Evolutionary conservation across 306 rosid species (phyloP).

Genomic region (Ammopiptanthus mongolicus): DNA sequence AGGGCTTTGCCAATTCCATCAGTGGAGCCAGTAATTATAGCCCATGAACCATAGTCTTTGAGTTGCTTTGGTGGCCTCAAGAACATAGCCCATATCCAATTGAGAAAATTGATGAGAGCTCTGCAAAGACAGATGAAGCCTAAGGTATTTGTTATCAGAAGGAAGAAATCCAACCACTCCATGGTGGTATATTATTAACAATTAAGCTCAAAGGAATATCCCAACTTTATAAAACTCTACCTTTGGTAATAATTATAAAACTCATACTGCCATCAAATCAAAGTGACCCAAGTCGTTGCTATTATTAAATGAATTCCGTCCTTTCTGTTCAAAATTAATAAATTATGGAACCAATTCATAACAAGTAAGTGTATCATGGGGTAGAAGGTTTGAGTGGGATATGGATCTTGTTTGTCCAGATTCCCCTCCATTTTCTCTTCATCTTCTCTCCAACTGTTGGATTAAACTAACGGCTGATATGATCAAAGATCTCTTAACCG

Average conservation of each 20-base stretch:
- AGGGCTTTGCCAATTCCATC: conserved; percentile 85
- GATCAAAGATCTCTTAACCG: no score
- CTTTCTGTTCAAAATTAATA: neutral
- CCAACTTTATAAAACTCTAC: neutral
- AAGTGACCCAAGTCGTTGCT: no score
- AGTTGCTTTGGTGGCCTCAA: conserved; percentile 60
- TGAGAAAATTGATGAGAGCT: neutral
- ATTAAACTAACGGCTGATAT: no score
- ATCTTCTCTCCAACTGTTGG: no score
- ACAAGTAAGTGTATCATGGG: neutral
- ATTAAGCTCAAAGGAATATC: neutral
- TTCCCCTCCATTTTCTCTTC: no score
- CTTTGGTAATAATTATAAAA: no score
- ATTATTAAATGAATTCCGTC: neutral
- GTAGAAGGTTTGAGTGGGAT: no score
- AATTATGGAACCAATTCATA: neutral
- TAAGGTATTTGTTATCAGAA: conserved; percentile 1
- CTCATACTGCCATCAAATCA: no score
- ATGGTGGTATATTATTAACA: neutral
- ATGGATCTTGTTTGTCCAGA: no score
- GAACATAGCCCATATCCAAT: conserved; percentile 47
- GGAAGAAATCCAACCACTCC: conserved; percentile 20
- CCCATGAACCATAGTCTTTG: conserved; percentile 76
- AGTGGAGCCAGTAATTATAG: conserved; percentile 68
- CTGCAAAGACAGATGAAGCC: conserved; percentile 44